Evolutionary conservation across 2,329 filamentous ascomycete species (phyloP).

Genomic region (Fusarium brevicatenulatum): DNA sequence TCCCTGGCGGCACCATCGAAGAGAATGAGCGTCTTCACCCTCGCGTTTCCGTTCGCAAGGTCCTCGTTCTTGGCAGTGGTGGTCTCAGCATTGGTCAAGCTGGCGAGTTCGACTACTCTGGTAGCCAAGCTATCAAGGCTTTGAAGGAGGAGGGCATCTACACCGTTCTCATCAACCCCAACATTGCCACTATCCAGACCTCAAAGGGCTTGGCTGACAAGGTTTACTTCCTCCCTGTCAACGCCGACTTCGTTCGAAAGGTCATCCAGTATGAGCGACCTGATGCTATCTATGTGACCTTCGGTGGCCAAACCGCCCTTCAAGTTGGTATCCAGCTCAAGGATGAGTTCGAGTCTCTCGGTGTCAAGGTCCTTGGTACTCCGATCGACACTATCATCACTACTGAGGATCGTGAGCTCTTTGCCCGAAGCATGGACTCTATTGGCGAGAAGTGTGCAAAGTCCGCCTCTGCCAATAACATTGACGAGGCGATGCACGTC

Average conservation of each 20-base stretch:
- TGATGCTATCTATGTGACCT: constrained; percentile 97
- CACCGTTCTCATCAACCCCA: constrained; percentile 97
- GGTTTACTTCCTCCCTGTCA: constrained; percentile 98
- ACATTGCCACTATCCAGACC: constrained; percentile 98
- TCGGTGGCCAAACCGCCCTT: constrained; percentile 97
- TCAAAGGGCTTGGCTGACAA: constrained; percentile 98
- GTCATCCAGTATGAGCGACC: constrained; percentile 95
- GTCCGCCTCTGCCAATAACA: constrained; percentile 88
- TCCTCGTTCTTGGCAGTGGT: constrained; percentile 91
- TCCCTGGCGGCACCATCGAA: constrained; percentile 84
- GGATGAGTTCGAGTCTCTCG: constrained; percentile 92
- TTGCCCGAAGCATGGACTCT: constrained; percentile 97
- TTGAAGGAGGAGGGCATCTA: constrained; percentile 98
- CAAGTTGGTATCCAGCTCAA: constrained; percentile 97
- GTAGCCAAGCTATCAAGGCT: constrained; percentile 97
- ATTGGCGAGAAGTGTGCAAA: constrained; percentile 98
- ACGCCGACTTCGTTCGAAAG: constrained; percentile 95
- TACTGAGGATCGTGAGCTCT: constrained; percentile 96
- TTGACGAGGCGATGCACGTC: constrained; percentile 88
- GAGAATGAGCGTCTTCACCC: constrained; percentile 83
- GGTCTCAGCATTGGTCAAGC: constrained; percentile 97
- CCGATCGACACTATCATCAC: constrained; percentile 99
- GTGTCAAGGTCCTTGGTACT: constrained; percentile 94
- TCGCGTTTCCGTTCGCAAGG: constrained; percentile 89
- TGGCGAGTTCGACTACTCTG: constrained; percentile 98